Evolutionary conservation across 2,329 filamentous ascomycete genomes (phyloP).

Genomic region (Colletotrichum higginsianum): DNA sequence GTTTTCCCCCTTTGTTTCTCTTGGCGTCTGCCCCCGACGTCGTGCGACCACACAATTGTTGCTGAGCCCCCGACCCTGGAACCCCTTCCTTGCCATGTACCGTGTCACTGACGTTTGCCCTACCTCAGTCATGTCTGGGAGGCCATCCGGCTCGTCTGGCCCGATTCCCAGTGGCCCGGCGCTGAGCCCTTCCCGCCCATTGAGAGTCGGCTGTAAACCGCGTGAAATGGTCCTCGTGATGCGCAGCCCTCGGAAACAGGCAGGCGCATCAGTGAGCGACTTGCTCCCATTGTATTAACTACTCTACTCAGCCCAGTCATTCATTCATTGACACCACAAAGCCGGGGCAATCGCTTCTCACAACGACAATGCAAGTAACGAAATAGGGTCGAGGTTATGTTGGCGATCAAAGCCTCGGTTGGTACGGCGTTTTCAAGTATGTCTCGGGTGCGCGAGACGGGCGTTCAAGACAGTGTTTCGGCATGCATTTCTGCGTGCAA

Average conservation of each 20-base stretch:
- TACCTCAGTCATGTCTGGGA: constrained; percentile 88
- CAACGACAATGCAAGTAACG: constrained; percentile 20
- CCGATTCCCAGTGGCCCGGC: constrained; percentile 86
- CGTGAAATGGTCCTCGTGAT: not conserved
- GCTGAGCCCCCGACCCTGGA: constrained; percentile 25
- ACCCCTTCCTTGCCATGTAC: constrained; percentile 34
- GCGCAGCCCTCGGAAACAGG: not conserved
- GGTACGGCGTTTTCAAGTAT: constrained; percentile 10
- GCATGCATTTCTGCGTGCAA: not conserved
- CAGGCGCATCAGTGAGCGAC: not conserved
- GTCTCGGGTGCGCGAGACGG: constrained; percentile 14
- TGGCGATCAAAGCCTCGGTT: not conserved
- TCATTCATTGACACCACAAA: not conserved
- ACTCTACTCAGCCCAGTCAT: constrained; percentile 19
- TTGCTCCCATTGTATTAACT: constrained; percentile 8
- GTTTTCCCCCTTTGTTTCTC: constrained; percentile 13
- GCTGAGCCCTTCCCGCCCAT: constrained; percentile 77
- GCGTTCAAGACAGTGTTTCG: constrained; percentile 11
- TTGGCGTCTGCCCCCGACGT: constrained; percentile 41
- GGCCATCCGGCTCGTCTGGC: constrained; percentile 92
- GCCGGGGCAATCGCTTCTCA: constrained; percentile 8
- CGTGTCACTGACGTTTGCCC: constrained; percentile 43
- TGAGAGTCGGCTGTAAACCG: constrained; percentile 81
- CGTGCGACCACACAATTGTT: constrained; percentile 25
- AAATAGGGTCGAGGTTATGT: constrained; percentile 13